These are phyloP conservation scores for Bipolaris gigantea DNA, from an alignment of 2,329 filamentous ascomycete genomes.

Conservation along the genomic window DNA sequence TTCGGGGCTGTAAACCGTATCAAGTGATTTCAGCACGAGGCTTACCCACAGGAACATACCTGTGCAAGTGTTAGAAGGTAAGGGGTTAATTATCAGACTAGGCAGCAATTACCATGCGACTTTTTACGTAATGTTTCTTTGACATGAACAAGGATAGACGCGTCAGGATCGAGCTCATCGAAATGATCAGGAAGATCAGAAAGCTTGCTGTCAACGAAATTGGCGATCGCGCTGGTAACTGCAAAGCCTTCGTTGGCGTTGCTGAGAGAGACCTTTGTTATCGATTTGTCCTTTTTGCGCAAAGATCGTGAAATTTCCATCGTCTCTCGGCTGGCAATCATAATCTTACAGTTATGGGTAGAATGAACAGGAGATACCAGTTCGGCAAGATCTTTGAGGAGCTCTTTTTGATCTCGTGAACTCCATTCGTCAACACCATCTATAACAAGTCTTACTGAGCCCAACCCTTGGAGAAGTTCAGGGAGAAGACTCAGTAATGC, in stretches of 20 bases:
- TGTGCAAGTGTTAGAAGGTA: background rate
- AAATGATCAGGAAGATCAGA: conserved; percentile 8
- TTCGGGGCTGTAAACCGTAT: conserved; percentile 4
- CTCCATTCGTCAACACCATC: conserved; percentile 20
- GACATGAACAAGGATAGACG: conserved; percentile 3
- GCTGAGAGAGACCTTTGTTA: conserved; percentile 4
- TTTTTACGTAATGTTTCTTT: conserved; percentile 7
- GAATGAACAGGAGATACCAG: conserved; percentile 2
- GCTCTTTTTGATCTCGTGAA: background rate
- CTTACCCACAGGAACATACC: conserved; percentile 13
- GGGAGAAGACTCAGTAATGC: conserved; percentile 9
- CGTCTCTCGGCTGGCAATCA: background rate
- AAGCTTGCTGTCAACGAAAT: conserved; percentile 12
- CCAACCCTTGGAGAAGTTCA: conserved; percentile 9
- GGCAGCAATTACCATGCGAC: conserved; percentile 8
- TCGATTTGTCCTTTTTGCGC: conserved; percentile 3
- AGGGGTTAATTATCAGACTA: background rate
- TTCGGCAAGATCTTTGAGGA: conserved; percentile 7
- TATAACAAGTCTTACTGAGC: conserved; percentile 13
- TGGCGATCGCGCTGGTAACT: conserved; percentile 4
- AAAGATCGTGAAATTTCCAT: background rate
- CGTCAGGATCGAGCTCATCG: conserved; percentile 9
- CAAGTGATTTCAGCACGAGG: conserved; percentile 1
- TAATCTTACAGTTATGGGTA: conserved; percentile 11
- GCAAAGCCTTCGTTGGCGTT: conserved; percentile 4